Base-by-base conservation (phyloP, 176 grass and related monocot species). In the Zea mays region DNA sequence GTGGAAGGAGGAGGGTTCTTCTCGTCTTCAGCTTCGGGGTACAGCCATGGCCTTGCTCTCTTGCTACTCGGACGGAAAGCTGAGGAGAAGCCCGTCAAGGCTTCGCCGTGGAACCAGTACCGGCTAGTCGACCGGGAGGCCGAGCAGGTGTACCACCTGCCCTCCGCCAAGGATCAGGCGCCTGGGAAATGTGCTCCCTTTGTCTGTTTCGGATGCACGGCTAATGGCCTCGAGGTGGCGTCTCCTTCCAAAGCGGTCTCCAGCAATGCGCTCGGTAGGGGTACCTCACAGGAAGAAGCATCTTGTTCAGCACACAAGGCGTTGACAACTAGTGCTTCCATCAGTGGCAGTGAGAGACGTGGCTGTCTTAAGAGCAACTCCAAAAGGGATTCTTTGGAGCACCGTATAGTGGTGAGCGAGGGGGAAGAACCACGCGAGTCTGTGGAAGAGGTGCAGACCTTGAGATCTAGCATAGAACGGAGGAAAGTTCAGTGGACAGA, bases 1-100 rank as follows among this genome's bases (percentile, higher is more conserved):
- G 96, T 98, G 73, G 96, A 98, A 94, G 96, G 96, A 89, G 92
- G 92, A 39, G 96, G 96, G 11, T 98, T 98, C 73, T 98, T 98
- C 85, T 92, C 91, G 70, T 94, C 96, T 40, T 98, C 96, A 65
- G 92, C 96, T n/a, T 98, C 92, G 76, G 96, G 96, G 34, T 98
- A 98, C 71, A 92, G 87, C 70, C 89, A 89, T 80, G 96, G 96
- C 35, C 89, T 98, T 36, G 92, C 96, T 10, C 92, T 98, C 84
- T 63, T 98, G 85, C 83, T 98, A 21, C 87, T 98, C 71, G 92
- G 96, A 4, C 71, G 63, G 71, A 94, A 86, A 90, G 83, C 77
- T 64, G 92, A 98, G 67, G 96, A 98, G 61, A 90, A 91, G 40
- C 85, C 91, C 7, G 89, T 86, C 27, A 92, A 90, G 81, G 82